Base-by-base conservation (phyloP, 23 red algal species). In the Gracilaria caudata region DNA sequence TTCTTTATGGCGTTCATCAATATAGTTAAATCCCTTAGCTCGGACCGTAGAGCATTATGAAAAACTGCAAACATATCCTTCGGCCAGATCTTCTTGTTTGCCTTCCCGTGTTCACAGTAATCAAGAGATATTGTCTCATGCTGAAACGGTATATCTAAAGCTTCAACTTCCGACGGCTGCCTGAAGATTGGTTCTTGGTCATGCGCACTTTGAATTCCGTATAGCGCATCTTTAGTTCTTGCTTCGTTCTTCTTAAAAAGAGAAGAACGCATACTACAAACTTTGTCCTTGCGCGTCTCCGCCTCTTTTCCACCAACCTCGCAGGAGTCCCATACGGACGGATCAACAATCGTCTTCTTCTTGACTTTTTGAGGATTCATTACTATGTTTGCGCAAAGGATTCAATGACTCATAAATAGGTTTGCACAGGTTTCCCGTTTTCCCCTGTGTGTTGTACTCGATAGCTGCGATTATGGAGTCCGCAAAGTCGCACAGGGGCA, bases 41-140 rank as follows among this genome's bases (percentile, higher is more conserved):
- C 86, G 34, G 57, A 89, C 25, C 86, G 35, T 14, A 89, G 12
- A 19, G 73, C 70, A 40, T 89, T 89, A 21, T 89, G 86, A 64
- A 79, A 29, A 21, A 89, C 17, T 19, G 86, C 86, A 23, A 89
- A 79, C 1, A 89, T 51, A 89, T 89, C 86, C n/a, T 89, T 89
- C 38, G 86, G 11, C 86, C 86, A 89, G 7, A 68, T 11, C 23
- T 79, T 64, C 38, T 89, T 89, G 56, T 79, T 89, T 54, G 57
- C 73, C 54, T 78, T 89, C 20, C 86, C 86, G 28, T 79, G 78
- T 33, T 78, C 71, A 65, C 86, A 89, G 12, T 61, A 79, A 39
- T 77, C 64, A 19, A 89, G 34, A 59, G 86, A 89, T 19, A 46
- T 63, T 4, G 70, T 80, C 13, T 78, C 82, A 24, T 86, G 56